Conservation (phyloP, 176 grass and related monocot genomes). For the Oryza meridionalis region DNA sequence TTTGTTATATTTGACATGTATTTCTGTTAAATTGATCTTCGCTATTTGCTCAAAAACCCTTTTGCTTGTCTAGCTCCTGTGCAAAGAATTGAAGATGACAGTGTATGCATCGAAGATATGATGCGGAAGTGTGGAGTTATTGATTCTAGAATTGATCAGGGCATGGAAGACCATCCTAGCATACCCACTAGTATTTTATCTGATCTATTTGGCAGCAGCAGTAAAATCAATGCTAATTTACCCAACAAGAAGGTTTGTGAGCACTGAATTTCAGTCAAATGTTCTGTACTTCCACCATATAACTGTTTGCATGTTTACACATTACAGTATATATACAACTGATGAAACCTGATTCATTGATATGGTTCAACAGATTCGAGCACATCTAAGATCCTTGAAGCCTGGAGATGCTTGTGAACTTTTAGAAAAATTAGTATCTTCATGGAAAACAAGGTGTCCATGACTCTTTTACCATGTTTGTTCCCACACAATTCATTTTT, state of each 20-base stretch:
- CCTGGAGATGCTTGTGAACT: slow-evolving; percentile 69
- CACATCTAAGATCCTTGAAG: slow-evolving; percentile 66
- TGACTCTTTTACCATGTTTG: slow-evolving; percentile 12
- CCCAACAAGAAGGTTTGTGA: slow-evolving; percentile 75
- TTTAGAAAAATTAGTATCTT: slow-evolving; percentile 66
- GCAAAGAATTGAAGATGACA: slow-evolving; percentile 72
- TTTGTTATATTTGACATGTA: background rate
- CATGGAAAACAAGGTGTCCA: slow-evolving; percentile 75
- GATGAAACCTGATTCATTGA: slow-evolving; percentile 36
- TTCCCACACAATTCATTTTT: background rate
- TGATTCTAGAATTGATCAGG: slow-evolving; percentile 41
- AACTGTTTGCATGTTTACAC: slow-evolving; percentile 19
- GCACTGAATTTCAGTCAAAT: background rate
- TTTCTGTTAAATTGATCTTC: slow-evolving; percentile 13
- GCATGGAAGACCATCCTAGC: slow-evolving; percentile 32
- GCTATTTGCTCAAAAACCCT: slow-evolving; percentile 21
- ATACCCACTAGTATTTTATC: slow-evolving; percentile 44
- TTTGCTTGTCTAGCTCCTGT: slow-evolving; percentile 57
- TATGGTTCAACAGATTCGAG: slow-evolving; percentile 59
- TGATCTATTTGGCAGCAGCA: slow-evolving; percentile 40
- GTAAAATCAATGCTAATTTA: slow-evolving; percentile 46
- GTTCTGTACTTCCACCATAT: background rate
- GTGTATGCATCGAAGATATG: slow-evolving; percentile 83
- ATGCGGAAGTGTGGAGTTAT: slow-evolving; percentile 61
- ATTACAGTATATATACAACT: background rate